A percentile compares a stretch with the other conserved stretches of the same genome.
Conservation (phyloP, 768 basidiomycete species). For the Hysterangium stoloniferum region DNA sequence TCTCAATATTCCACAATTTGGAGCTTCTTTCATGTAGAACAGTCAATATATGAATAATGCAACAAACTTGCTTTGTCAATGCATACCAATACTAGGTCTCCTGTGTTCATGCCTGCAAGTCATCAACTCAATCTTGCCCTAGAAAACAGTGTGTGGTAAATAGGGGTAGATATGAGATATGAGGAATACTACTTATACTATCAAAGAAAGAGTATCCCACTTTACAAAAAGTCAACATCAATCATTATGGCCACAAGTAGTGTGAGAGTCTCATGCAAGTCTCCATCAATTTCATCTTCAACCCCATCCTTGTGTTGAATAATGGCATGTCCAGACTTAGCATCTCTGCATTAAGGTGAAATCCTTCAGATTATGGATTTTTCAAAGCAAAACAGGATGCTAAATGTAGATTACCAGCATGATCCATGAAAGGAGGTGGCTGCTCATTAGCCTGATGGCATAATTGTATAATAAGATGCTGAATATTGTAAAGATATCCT, state of each 20-base stretch:
- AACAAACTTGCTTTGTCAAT: too few species aligned
- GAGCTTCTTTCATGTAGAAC: constrained; percentile 11
- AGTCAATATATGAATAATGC: background rate
- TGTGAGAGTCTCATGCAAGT: constrained; percentile 52
- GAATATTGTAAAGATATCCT: constrained; percentile 74
- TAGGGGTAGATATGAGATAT: too few species aligned
- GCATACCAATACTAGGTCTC: constrained; percentile 10
- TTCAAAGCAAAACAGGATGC: background rate
- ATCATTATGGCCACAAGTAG: too few species aligned
- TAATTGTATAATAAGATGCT: constrained; percentile 70
- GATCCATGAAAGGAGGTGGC: constrained; percentile 74
- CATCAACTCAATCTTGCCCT: constrained; percentile 15
- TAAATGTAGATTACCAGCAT: constrained; percentile 53
- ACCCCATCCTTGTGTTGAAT: constrained; percentile 34
- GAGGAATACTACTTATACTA: constrained; percentile 28
- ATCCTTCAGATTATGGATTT: background rate
- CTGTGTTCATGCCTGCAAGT: constrained; percentile 10
- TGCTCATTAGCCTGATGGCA: constrained; percentile 81
- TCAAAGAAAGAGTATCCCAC: constrained; percentile 86
- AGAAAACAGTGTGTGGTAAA: background rate
- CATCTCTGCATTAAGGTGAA: constrained; percentile 33
- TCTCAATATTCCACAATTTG: constrained; percentile 14
- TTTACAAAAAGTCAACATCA: constrained; percentile 20
- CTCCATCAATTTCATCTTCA: constrained; percentile 34
- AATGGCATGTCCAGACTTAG: constrained; percentile 68